Base-by-base conservation (phyloP, 257 asterid species). In the Cynanchum wilfordii region DNA sequence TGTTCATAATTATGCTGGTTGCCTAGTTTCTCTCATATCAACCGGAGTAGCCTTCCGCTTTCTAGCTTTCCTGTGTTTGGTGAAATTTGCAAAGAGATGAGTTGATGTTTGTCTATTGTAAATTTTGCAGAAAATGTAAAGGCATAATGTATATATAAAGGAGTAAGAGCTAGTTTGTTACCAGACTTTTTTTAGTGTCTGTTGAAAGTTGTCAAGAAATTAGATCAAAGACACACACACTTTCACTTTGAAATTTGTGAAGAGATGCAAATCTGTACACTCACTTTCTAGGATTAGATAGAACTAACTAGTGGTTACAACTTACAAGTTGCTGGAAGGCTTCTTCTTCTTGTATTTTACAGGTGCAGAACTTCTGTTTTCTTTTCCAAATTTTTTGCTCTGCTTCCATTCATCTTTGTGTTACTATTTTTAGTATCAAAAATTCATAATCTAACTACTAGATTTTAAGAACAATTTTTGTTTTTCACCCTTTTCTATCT, bases 51-150 rank as follows among this genome's bases (percentile, higher is more conserved):
- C 67, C 57, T 72, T 82, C 86, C 90, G 99, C 70, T 55, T 86
- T 24, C 9, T 95, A 85, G 96, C 99, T 73, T 92, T 75, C 84
- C 51, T 86, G 54, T 85, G 92, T 82, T 83, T 95, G 90, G 80
- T 90, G 75, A 81, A 79, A 51, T 77, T 87, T 68, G 93, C 84
- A 29, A 89, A 81, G 88, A 82, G 85, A 78, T 94, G 87, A 94
- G 67, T 66, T 27, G 13, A 49, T 38, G 50, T 27, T 27, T 71
- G 10, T 17, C 51, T 30, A 3, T 2, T 36, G 47, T 30, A 33
- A 64, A 8, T 36, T 64, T 7, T 64, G 50, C 29, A 64, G 69
- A 64, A 64, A 64, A 36, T 36, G 29, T 64, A 2, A 19, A 36
- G 69, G 69, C 50, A 36, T 36, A 16, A 7, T 33, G 49, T 30